Base-by-base conservation (phyloP, 2,329 filamentous ascomycete genomes). In the Anthostomella pinea region DNA sequence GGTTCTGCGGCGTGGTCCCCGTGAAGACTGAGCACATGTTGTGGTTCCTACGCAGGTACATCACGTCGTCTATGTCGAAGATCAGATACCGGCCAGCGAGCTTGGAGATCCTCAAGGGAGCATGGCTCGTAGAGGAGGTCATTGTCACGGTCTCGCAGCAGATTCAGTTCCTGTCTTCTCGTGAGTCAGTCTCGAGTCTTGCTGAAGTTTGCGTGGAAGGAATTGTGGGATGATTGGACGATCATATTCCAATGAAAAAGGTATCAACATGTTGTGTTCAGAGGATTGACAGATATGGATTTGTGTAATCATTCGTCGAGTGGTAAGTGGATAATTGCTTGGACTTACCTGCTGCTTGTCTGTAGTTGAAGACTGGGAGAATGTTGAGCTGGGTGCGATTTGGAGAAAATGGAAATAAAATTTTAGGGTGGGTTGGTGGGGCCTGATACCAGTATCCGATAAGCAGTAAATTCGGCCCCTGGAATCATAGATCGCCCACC, bases 1-100 rank as follows among this genome's bases (percentile, higher is more conserved):
- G 89, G 39, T 88, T 83, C 64, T 97, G 90, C 2, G 93, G 91
- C 19, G 95, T 80, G 6, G 87, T 90, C 39, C 93, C 93, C 41
- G 87, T 82, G 37, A 95, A 73, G 20, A 93, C 84, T 46, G 89
- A 89, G 56, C 85, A 90, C 53, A 95, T 88, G 60, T 87, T 82
- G 67, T 95, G 78, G 53, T 80, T 72, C 45, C 86, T 81, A 49
- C 93, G 85, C 45, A 95, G 72, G 60, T 83, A 77, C 53, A 85
- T 81, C 42, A 89, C 84, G 47, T 82, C 80, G 57, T 89, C 79
- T 53, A 88, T 79, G 60, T 95, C 88, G 70, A 96, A 97, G 51
- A 98, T 72, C 43, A 96, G 79, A 68, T 91, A 96, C 48, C 86
- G 83, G 51, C 83, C 81, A 30, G 81, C 81, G 43, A 95, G 80